Evolutionary conservation across 192 early-diverging fungal species (phyloP).

Genomic region (Paraglomus brasilianum): DNA sequence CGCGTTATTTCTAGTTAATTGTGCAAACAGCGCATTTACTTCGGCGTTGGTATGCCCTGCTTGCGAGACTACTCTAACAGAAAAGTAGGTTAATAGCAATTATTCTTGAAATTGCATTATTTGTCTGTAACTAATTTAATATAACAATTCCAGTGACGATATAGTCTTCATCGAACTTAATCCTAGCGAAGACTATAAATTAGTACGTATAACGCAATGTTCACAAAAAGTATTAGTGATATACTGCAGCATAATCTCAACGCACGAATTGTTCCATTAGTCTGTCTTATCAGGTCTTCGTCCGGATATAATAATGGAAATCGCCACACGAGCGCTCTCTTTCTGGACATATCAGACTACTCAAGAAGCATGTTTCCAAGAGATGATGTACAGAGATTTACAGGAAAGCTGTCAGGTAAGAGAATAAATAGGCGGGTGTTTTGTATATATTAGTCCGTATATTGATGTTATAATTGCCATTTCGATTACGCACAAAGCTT

Average conservation of each 20-base stretch:
- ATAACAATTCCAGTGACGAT: conserved; percentile 43
- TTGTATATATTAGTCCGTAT: too few species aligned
- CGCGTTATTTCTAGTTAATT: conserved; percentile 33
- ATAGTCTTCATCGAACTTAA: conserved; percentile 56
- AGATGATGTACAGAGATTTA: conserved; percentile 38
- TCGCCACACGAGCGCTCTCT: conserved; percentile 9
- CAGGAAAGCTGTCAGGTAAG: conserved; percentile 25
- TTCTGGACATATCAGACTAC: too few species aligned
- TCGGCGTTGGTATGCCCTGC: conserved; percentile 60
- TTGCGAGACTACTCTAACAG: conserved; percentile 52
- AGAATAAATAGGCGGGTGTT: too few species aligned
- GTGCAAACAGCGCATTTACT: conserved; percentile 52
- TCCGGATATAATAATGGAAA: conserved; percentile 25
- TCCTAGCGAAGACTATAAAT: conserved; percentile 26
- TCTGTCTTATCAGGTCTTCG: too few species aligned
- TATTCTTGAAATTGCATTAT: background rate
- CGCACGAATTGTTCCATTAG: too few species aligned
- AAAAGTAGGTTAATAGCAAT: conserved; percentile 40
- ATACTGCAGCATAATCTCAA: too few species aligned
- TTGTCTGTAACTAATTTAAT: background rate
- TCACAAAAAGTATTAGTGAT: too few species aligned
- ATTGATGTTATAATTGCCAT: too few species aligned
- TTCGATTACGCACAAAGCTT: too few species aligned
- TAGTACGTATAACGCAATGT: too few species aligned
- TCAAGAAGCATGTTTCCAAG: conserved; percentile 30